Base-by-base conservation (phyloP, 1,139 yeast species). In the Scheffersomyces insectosa region DNA sequence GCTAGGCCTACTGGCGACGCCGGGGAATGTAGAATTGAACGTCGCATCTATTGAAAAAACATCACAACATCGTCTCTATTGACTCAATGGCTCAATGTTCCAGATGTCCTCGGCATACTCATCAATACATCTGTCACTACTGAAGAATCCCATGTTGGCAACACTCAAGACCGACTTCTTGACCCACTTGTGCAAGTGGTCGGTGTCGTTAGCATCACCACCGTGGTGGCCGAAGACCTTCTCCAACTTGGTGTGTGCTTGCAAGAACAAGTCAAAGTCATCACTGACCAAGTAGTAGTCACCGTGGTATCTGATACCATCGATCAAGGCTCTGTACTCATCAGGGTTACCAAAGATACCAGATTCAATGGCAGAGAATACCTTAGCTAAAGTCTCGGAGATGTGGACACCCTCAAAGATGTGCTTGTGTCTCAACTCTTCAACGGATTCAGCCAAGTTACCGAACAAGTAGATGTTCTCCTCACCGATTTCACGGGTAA, bases 21-120 rank as follows among this genome's bases (percentile, higher is more conserved):
- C 14, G 10, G n/a, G 20, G 6, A 20, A 20, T 20, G 25, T 20
- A 20, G 25, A 20, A 20, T 20, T 20, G 25, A 20, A 20, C 25
- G 25, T 20, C 25, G 25, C 25, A 20, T 20, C 25, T 20, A 29
- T 15, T 25, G 38, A 27, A 35, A 30, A 34, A 35, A 35, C 28
- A 14, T 20, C 13, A 5, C 28, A 12, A n/a, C 25, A 29, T 20
- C 25, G 25, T 2, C 12, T 35, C 45, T 57, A 62, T 42, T 64
- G 65, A 43, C 47, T 63, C 45, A 80, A 65, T 12, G 96, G 93
- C 68, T 88, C 96, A 50, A 89, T 80, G 60, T 89, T 86, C 97
- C 97, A 91, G 59, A 90, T 89, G 50, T 85, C 81, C 56, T 88
- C 97, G 29, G 97, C 96, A 56, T 90, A 90, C 64, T 91, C 97